phyloP scores from a whole-genome alignment of 2,329 filamentous ascomycete genomes.

The Ceratocystis lukuohia region DNA sequence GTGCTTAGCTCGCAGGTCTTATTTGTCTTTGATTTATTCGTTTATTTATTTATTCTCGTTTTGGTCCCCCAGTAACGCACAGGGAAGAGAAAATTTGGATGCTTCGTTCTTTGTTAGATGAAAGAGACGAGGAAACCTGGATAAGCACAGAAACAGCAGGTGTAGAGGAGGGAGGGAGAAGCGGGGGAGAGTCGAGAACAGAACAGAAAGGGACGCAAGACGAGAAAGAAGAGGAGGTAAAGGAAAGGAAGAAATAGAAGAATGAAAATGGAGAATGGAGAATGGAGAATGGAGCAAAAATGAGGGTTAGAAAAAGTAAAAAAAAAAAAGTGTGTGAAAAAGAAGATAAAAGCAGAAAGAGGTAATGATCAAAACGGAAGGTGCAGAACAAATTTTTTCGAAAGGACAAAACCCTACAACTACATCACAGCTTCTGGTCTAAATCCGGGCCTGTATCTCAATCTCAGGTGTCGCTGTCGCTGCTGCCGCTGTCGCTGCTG shows the following conservation, averaged over 20 bases:
- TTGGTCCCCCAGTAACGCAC: background rate
- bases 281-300: background rate
- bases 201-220: background rate
- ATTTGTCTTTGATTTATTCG: background rate
- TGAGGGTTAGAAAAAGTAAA: too few relatives aligned
- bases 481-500: too few relatives aligned
- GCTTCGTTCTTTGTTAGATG: background rate
- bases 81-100: too few relatives aligned
- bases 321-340: too few relatives aligned
- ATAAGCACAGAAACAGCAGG: background rate
- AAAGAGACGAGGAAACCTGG: background rate
- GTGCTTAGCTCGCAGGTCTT: background rate
- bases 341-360: too few relatives aligned
- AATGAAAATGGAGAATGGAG: background rate
- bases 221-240: background rate
- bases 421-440: too few relatives aligned
- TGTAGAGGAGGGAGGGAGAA: background rate
- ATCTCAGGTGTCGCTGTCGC: too few relatives aligned
- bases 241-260: constrained; percentile 5
- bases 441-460: too few relatives aligned
- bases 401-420: too few relatives aligned
- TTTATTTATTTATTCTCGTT: background rate
- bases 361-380: too few relatives aligned
- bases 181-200: background rate
- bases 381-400: too few relatives aligned